Conservation (phyloP, 2,329 filamentous ascomycete genomes). For the Penicillium sp. region DNA sequence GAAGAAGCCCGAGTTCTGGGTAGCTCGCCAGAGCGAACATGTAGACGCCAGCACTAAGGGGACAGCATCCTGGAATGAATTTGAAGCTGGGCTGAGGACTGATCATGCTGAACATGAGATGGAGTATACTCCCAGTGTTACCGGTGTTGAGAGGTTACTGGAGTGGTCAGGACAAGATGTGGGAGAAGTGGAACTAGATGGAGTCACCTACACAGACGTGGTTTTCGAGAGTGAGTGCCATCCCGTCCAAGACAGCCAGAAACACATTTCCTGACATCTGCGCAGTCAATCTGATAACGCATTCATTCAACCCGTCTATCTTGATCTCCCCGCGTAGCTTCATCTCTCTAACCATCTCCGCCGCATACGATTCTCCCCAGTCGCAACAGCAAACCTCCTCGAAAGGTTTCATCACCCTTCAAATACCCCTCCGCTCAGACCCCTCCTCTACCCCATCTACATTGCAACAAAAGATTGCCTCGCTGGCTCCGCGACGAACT, state of each 20-base stretch:
- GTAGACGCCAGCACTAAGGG: conserved; percentile 27
- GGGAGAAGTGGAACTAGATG: conserved; percentile 14
- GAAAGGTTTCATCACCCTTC: conserved; percentile 33
- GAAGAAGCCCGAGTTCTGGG: conserved; percentile 37
- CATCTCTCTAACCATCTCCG: conserved; percentile 33
- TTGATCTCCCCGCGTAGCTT: conserved; percentile 36
- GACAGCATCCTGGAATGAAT: conserved; percentile 40
- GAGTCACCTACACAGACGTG: conserved; percentile 14
- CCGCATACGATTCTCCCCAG: conserved; percentile 27
- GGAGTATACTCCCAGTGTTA: conserved; percentile 42
- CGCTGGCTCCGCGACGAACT: conserved; percentile 23
- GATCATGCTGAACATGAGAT: conserved; percentile 42
- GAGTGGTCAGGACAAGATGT: conserved; percentile 25
- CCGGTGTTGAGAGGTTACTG: conserved; percentile 28
- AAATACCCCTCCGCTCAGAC: conserved; percentile 29
- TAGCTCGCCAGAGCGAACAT: conserved; percentile 42
- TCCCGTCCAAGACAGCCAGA: background rate
- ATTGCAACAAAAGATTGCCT: conserved; percentile 21
- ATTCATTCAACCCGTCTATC: conserved; percentile 33
- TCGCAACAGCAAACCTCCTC: background rate
- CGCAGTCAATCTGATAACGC: conserved; percentile 37
- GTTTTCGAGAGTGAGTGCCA: conserved; percentile 27
- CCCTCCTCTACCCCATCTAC: conserved; percentile 16
- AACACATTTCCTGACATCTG: background rate
- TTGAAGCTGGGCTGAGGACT: conserved; percentile 35